Evolutionary conservation across 2,329 filamentous ascomycete genomes (phyloP).

Genomic region (Paracoccidioides lutzii): DNA sequence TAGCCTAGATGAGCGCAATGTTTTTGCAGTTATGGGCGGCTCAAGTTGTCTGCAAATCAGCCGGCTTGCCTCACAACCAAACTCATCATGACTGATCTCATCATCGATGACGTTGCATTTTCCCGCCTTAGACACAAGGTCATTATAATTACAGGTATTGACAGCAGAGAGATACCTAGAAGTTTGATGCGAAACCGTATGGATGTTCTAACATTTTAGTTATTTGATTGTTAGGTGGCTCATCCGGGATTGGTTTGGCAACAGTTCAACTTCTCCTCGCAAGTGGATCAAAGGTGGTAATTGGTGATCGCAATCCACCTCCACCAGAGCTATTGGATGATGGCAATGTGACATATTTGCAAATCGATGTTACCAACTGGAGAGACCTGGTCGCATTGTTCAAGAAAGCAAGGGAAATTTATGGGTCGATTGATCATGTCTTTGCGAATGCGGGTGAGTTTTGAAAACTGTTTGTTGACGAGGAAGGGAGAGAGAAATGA

Average conservation of each 20-base stretch:
- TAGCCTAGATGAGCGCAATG: too few relatives aligned
- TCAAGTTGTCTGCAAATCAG: too few relatives aligned
- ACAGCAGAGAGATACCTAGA: not conserved
- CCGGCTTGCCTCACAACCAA: too few relatives aligned
- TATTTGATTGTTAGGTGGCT: slow-evolving; percentile 33
- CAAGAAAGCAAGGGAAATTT: slow-evolving; percentile 33
- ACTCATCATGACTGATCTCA: slow-evolving; percentile 14
- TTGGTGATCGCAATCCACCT: slow-evolving; percentile 38
- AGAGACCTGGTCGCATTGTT: slow-evolving; percentile 39
- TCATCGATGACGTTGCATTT: slow-evolving; percentile 35
- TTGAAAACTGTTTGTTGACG: not conserved
- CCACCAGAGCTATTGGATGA: slow-evolving; percentile 22
- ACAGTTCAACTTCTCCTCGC: slow-evolving; percentile 41
- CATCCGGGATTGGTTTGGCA: slow-evolving; percentile 48
- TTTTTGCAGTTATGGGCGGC: too few relatives aligned
- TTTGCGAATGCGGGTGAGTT: slow-evolving; percentile 38
- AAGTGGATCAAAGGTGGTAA: slow-evolving; percentile 43
- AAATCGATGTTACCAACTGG: slow-evolving; percentile 41
- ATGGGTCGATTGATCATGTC: slow-evolving; percentile 35
- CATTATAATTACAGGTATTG: slow-evolving; percentile 40
- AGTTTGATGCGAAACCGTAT: too few relatives aligned
- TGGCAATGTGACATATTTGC: slow-evolving; percentile 22
- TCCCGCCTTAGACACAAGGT: slow-evolving; percentile 36
- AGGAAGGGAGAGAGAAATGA: too few relatives aligned
- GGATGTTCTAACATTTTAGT: not conserved